Conservation (phyloP, 2,329 filamentous ascomycete species). For the Laburnicola sp. region DNA sequence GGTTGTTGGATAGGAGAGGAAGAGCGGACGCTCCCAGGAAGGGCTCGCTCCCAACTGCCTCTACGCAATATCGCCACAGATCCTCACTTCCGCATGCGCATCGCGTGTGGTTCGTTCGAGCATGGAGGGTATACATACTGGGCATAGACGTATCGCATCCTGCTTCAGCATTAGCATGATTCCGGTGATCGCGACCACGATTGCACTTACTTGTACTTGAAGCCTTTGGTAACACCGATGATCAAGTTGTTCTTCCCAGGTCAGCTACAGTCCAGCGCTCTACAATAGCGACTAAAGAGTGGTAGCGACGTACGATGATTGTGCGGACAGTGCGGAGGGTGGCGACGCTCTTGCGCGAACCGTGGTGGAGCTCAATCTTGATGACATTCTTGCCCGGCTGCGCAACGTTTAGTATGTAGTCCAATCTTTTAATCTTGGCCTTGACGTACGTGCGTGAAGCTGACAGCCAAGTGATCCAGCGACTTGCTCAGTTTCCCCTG, state of each 20-base stretch:
- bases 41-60: too few species aligned
- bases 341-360: constrained; percentile 95
- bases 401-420: constrained; percentile 21
- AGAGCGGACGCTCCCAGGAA: too few species aligned
- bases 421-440: constrained; percentile 1
- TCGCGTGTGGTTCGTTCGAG: too few species aligned
- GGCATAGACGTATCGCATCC: constrained; percentile 99
- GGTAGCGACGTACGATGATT: constrained; percentile 64
- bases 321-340: constrained; percentile 97
- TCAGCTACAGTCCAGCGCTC: constrained; percentile 28
- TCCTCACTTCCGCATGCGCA: too few species aligned
- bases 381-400: constrained; percentile 78
- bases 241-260: constrained; percentile 79
- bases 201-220: constrained; percentile 79
- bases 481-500: constrained; percentile 95
- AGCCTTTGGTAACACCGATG: constrained; percentile 97
- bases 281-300: too few species aligned
- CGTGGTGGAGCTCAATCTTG: constrained; percentile 98
- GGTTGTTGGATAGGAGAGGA: too few species aligned
- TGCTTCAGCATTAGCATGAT: constrained; percentile 17
- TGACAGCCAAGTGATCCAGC: constrained; percentile 93
- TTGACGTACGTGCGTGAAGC: constrained; percentile 70
- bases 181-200: neutral
- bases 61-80: too few species aligned
- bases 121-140: too few species aligned